phyloP scores from a whole-genome alignment of 1,284 basidiomycete genomes.

The Lignosus rhinocerotis region DNA sequence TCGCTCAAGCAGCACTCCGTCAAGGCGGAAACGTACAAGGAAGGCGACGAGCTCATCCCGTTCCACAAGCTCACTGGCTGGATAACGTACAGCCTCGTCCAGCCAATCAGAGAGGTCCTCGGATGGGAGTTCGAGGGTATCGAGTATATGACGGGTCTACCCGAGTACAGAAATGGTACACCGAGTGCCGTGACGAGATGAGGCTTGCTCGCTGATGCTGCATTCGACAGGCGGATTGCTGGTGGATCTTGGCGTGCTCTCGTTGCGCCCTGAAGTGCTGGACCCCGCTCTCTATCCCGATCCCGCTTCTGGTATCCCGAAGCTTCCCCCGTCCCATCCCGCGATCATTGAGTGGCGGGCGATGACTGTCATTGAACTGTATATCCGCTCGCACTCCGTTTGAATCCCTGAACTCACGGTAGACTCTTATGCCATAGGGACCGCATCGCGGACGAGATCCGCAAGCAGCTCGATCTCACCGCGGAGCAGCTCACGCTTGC shows the following conservation, averaged over 20 bases:
- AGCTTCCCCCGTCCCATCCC: slow-evolving; percentile 74
- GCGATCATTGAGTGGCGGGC: slow-evolving; percentile 96
- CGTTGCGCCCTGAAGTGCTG: slow-evolving; percentile 53
- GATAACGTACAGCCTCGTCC: slow-evolving; percentile 87
- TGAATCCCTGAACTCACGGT: background rate
- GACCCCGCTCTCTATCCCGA: slow-evolving; percentile 45
- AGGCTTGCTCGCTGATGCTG: background rate
- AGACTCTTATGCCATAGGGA: slow-evolving; percentile 53
- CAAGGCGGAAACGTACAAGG: slow-evolving; percentile 29
- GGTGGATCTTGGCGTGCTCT: slow-evolving; percentile 80
- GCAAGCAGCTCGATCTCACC: slow-evolving; percentile 53
- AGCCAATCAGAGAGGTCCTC: slow-evolving; percentile 77
- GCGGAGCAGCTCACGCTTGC: slow-evolving; percentile 64
- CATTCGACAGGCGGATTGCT: slow-evolving; percentile 73
- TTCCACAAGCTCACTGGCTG: slow-evolving; percentile 97
- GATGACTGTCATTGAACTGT: slow-evolving; percentile 91
- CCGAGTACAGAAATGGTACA: slow-evolving; percentile 88
- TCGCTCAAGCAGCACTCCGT: slow-evolving; percentile 41
- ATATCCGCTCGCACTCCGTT: slow-evolving; percentile 31
- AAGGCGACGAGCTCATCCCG: slow-evolving; percentile 77
- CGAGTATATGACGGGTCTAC: slow-evolving; percentile 82
- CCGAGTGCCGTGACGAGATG: background rate
- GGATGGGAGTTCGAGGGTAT: slow-evolving; percentile 77
- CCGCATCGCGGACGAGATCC: slow-evolving; percentile 74
- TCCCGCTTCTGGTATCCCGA: slow-evolving; percentile 54